Percentiles rank a stretch among this genome's conserved stretches.
Evolutionary conservation across 768 basidiomycete genomes (phyloP).

Genomic region (Tylopilus rubrobrunneus): DNA sequence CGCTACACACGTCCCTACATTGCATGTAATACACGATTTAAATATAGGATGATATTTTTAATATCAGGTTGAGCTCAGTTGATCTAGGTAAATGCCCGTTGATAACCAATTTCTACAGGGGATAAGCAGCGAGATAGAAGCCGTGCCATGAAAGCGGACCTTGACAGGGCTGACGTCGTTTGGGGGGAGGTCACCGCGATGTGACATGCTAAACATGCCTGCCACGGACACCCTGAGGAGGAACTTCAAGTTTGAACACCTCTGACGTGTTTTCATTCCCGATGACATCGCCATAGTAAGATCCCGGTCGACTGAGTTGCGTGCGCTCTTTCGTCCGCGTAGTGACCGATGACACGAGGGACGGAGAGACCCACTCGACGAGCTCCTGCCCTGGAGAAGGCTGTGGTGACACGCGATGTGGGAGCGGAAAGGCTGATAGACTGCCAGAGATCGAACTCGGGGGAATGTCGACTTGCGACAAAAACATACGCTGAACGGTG

Average conservation of each 20-base stretch:
- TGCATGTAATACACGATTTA: no score
- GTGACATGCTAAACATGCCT: constrained; percentile 1
- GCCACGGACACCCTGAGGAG: constrained; percentile 7
- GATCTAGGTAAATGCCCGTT: no score
- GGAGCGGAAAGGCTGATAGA: constrained; percentile 10
- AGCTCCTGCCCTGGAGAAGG: constrained; percentile 27
- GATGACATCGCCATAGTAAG: constrained; percentile 26
- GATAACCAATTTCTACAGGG: no score
- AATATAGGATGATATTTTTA: no score
- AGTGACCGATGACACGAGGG: constrained; percentile 16
- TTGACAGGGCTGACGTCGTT: constrained; percentile 6
- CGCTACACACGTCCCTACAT: no score
- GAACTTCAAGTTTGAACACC: constrained; percentile 6
- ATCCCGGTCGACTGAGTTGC: constrained; percentile 18
- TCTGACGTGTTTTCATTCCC: constrained; percentile 28
- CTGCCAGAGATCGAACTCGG: constrained; percentile 14
- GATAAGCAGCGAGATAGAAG: not conserved
- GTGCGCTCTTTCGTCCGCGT: constrained; percentile 13
- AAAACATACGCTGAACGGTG: constrained; percentile 14
- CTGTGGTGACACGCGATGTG: constrained; percentile 28
- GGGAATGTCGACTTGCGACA: constrained; percentile 16
- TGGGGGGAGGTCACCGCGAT: constrained; percentile 3
- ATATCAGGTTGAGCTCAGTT: no score
- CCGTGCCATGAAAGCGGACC: constrained; percentile 6
- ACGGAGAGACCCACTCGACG: constrained; percentile 21